A percentile compares a stretch with the other conserved stretches of the same genome.
Evolutionary conservation across 306 rosid genomes (phyloP).

Genomic region (Acacia melanoxylon): DNA sequence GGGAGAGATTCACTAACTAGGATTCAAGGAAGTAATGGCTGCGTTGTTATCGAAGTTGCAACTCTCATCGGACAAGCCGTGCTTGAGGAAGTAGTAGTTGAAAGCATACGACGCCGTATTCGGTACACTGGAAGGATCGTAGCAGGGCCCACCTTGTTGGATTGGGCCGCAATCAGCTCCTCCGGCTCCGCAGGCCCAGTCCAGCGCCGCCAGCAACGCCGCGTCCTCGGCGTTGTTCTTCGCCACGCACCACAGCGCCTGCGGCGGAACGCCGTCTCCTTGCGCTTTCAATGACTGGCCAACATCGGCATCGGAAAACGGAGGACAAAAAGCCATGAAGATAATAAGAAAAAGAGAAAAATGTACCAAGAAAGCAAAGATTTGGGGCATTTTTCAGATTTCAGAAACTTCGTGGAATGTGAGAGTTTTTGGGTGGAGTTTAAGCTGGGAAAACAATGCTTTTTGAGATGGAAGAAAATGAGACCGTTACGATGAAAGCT

Average conservation of each 20-base stretch:
- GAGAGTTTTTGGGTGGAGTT: slow-evolving; percentile 10
- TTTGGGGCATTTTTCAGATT: slow-evolving; percentile 37
- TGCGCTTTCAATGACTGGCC: slow-evolving; percentile 26
- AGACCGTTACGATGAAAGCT: slow-evolving; percentile 47
- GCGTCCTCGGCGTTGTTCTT: slow-evolving; percentile 90
- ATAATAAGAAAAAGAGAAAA: not conserved
- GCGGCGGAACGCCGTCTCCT: slow-evolving; percentile 34
- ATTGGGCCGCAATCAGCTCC: slow-evolving; percentile 80
- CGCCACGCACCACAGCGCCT: slow-evolving; percentile 95
- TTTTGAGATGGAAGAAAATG: slow-evolving; percentile 26
- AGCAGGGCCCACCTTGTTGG: slow-evolving; percentile 79
- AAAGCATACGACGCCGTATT: slow-evolving; percentile 80
- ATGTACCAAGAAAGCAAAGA: slow-evolving; percentile 1
- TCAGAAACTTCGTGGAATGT: slow-evolving; percentile 11
- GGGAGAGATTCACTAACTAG: slow-evolving; percentile 48
- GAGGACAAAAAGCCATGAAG: slow-evolving; percentile 15
- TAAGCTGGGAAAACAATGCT: not conserved
- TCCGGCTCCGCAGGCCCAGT: slow-evolving; percentile 91
- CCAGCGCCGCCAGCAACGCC: slow-evolving; percentile 53
- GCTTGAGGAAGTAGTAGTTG: slow-evolving; percentile 71
- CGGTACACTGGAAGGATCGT: slow-evolving; percentile 57
- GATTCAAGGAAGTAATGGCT: slow-evolving; percentile 75
- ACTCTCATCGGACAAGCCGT: slow-evolving; percentile 71
- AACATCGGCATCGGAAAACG: slow-evolving; percentile 25
- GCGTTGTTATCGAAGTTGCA: slow-evolving; percentile 76